Percentiles rank a stretch among this genome's conserved stretches.
These are phyloP conservation scores for Fusarium nisikadoi DNA, from an alignment of 2,329 filamentous ascomycete genomes.

Conservation along the genomic window DNA sequence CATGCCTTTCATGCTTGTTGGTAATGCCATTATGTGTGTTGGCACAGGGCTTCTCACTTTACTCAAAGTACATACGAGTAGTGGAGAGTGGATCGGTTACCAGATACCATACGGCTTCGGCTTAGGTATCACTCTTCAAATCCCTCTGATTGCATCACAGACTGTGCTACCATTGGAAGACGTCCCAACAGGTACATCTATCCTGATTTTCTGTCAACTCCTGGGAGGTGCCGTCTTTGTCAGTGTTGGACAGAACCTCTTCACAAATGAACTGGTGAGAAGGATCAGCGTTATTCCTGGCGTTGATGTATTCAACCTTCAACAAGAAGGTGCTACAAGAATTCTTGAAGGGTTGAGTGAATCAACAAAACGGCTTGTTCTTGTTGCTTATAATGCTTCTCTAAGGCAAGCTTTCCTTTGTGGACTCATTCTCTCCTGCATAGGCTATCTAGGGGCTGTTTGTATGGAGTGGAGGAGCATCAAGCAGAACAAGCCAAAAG, in stretches of 20 bases:
- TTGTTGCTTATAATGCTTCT: not conserved
- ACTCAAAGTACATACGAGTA: slow-evolving; percentile 46
- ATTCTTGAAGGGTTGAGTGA: not conserved
- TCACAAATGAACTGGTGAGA: slow-evolving; percentile 13
- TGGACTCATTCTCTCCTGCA: not conserved
- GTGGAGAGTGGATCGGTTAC: slow-evolving; percentile 55
- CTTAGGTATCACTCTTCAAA: slow-evolving; percentile 54
- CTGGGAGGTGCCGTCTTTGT: slow-evolving; percentile 51
- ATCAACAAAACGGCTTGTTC: not conserved
- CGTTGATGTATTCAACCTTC: not conserved
- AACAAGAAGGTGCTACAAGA: not conserved
- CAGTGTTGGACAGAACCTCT: slow-evolving; percentile 22
- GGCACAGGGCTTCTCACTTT: slow-evolving; percentile 10
- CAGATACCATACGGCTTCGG: slow-evolving; percentile 57
- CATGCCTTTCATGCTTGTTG: slow-evolving; percentile 33
- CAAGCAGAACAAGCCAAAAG: not conserved
- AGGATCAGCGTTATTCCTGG: not conserved
- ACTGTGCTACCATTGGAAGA: slow-evolving; percentile 54
- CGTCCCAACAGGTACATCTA: slow-evolving; percentile 55
- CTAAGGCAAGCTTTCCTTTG: not conserved
- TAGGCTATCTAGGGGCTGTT: not conserved
- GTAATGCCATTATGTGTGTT: slow-evolving; percentile 19
- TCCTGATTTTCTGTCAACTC: slow-evolving; percentile 58
- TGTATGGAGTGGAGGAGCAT: not conserved
- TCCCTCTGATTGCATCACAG: slow-evolving; percentile 56